Evolutionary conservation across 306 rosid genomes (phyloP), one percentile per base, ranked within the genome.

Genomic region (Prunus padus): DNA sequence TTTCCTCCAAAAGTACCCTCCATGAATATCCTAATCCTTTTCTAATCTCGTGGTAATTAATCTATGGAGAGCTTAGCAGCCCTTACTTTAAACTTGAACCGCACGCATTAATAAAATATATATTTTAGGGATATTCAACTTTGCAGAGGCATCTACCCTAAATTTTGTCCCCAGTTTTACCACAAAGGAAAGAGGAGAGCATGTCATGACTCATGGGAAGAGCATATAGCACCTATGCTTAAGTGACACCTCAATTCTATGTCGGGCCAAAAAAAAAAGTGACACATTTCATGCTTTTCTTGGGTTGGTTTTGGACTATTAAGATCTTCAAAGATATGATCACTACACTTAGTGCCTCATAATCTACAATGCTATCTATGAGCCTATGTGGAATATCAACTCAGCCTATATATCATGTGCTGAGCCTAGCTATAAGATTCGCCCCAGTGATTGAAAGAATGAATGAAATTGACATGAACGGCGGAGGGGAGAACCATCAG

Each of bases 261-360:
- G 76, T 23, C 26, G 62, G 76, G 67, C 12, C 52, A 9, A 72
- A 9, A 72, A 78, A 25, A 47, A 52, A 22, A 33, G 59, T 20
- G 56, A 18, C 71, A 19, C 78, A 49, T 63, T 50, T 59, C 33
- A 3, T 77, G 78, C 8, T 62, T 75, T 65, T 80, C 33, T 76
- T 77, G 28, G 37, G 57, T 59, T 55, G 65, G 63, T n/a, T 80
- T 71, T 73, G 70, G 49, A 8, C 78, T 69, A 54, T 72, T 18
- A 81, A 81, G 87, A 89, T 81, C 83, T 79, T 74, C 69, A 19
- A 69, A 80, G 91, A 87, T 88, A 74, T 81, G 78, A 82, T 82
- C 42, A 67, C 62, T 75, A 45, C 47, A 28, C 20, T 26, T 59
- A 59, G 47, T 75, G 79, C 81, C 47, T 26, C 11, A 73, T 65